Base-by-base conservation (phyloP, 169 alveolate genomes). In the Plasmodium ovale region DNA sequence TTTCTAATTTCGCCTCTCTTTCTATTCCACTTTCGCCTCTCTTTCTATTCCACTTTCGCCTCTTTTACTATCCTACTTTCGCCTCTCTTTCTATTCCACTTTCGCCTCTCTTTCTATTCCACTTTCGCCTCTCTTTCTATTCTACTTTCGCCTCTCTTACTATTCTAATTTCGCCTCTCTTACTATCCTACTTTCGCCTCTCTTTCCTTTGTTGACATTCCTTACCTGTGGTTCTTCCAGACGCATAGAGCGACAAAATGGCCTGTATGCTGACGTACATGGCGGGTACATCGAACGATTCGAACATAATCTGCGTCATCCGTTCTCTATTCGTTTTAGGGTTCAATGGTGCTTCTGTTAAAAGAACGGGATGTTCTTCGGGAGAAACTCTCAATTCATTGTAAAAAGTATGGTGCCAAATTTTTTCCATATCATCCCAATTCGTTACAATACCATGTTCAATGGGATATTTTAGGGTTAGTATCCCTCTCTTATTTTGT, bases 391-490 rank as follows among this genome's bases (percentile, higher is more conserved):
- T 97, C 68, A 99, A 96, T 89, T 98, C 99, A 84, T 98, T 96
- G 94, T 95, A 97, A 97, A 98, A 99, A 59, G 99, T 97, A 93
- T 98, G 99, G 85, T 97, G 98, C 99, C 99, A 98, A 72, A 99
- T 97, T 92, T 97, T 97, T 93, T 98, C 99, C 99, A 99, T 98
- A 68, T 98, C 99, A 72, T 98, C 99, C 99, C 99, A 99, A 94
- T 98, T 97, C 62, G 99, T 97, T 19, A 99, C 99, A 85, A 98
- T 98, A 51, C 99, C 99, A 93, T 98, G 99, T 96, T 98, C 99
- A 88, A 99, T 98, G 53, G 99, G 99, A 93, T 98, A 98, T 84
- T 96, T 97, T 72, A 99, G 92, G 25, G 98, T 96, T 88, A 98
- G 94, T 62, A 98, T 97, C 29, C 99, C 99, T 94, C 99, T 97